A percentile compares a stretch with the other conserved stretches of the same genome.
Evolutionary conservation across 306 rosid species (phyloP).

Genomic region (Cicer chorassanicum): DNA sequence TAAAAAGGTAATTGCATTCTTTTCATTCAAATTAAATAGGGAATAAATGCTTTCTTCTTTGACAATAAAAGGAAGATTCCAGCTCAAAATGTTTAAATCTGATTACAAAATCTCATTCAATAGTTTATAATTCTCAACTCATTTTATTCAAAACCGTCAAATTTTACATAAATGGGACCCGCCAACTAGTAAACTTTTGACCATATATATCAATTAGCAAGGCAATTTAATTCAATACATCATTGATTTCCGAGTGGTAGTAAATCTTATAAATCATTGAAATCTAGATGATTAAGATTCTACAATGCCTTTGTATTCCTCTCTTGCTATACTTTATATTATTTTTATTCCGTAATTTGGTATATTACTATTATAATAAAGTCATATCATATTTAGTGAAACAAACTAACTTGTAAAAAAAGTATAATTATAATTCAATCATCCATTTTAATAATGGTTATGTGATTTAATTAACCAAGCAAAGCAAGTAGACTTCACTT

Average conservation of each 20-base stretch:
- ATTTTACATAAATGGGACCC: conserved; percentile 50
- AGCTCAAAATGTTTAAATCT: conserved; percentile 50
- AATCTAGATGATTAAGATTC: conserved; percentile 52
- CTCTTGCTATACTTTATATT: conserved; percentile 39
- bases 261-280: conserved; percentile 45
- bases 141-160: conserved; percentile 41
- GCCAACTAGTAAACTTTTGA: conserved; percentile 49
- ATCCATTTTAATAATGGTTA: conserved; percentile 2
- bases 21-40: conserved; percentile 51
- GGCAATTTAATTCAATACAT: conserved; percentile 41
- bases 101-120: conserved; percentile 35
- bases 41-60: conserved; percentile 94
- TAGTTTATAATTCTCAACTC: conserved; percentile 38
- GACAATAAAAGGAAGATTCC: conserved; percentile 84
- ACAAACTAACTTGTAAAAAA: conserved; percentile 9
- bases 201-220: conserved; percentile 36
- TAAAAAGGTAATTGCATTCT: conserved; percentile 34
- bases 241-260: conserved; percentile 49
- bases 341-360: conserved; percentile 38
- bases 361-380: not conserved
- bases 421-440: not conserved
- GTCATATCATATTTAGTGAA: not conserved
- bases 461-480: conserved; percentile 60
- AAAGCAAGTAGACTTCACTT: conserved; percentile 65
- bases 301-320: conserved; percentile 46